phyloP scores from a whole-genome alignment of 306 rosid genomes.

The Senna tora region DNA sequence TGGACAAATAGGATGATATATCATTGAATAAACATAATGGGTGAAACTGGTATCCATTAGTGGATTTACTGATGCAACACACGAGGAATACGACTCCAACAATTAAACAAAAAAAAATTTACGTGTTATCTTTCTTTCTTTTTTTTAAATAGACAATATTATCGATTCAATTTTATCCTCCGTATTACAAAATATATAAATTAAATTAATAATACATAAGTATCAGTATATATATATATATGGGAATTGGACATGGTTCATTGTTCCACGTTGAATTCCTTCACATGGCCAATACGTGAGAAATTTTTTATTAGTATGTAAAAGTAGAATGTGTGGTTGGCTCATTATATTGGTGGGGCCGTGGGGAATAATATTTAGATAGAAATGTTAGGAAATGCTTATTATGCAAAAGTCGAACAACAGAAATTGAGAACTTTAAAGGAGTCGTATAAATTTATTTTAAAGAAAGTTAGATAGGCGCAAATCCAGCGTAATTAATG shows the following conservation, averaged over 20 bases:
- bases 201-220: too few species aligned
- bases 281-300: neutral
- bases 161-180: too few species aligned
- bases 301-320: constrained; percentile 20
- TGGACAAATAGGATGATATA: neutral
- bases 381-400: neutral
- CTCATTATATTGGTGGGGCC: neutral
- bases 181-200: too few species aligned
- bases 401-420: neutral
- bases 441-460: neutral
- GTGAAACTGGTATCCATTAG: constrained; percentile 52
- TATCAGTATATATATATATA: too few species aligned
- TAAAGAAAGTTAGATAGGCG: constrained; percentile 15
- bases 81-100: constrained; percentile 37
- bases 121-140: too few species aligned
- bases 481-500: constrained; percentile 5
- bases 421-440: neutral
- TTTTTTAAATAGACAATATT: too few species aligned
- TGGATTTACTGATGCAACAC: constrained; percentile 55
- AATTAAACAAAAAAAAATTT: too few species aligned
- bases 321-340: neutral
- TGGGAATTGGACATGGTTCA: constrained; percentile 35
- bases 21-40: constrained; percentile 39
- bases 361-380: neutral
- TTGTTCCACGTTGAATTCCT: constrained; percentile 31